A percentile compares a stretch with the other conserved stretches of the same genome.
Conservation (phyloP, 75 land plant genomes). For the Chamaecyparis obtusa region DNA sequence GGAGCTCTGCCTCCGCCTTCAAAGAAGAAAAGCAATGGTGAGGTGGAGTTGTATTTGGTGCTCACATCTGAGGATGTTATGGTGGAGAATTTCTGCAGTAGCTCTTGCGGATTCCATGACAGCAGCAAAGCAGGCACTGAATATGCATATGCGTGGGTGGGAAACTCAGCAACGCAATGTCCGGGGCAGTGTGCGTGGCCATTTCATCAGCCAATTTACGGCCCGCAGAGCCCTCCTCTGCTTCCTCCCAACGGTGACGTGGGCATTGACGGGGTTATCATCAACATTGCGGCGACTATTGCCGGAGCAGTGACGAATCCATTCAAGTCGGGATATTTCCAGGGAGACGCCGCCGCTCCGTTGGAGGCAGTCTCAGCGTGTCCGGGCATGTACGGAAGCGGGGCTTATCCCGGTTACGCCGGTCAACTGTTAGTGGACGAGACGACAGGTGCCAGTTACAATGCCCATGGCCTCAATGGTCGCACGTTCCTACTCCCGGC, state of each 20-base stretch:
- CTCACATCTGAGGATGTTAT: constrained; percentile 41
- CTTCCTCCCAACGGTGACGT: constrained; percentile 68
- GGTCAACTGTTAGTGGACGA: constrained; percentile 60
- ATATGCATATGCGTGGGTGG: constrained; percentile 51
- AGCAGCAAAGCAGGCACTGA: constrained; percentile 1
- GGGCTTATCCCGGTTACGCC: constrained; percentile 68
- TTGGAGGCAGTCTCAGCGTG: constrained; percentile 74
- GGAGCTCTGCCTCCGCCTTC: constrained; percentile 18
- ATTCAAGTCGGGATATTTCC: constrained; percentile 55
- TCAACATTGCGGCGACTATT: constrained; percentile 53
- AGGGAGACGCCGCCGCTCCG: constrained; percentile 54
- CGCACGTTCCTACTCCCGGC: constrained; percentile 69
- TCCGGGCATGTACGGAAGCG: constrained; percentile 57
- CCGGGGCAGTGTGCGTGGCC: constrained; percentile 85
- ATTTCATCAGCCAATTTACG: constrained; percentile 59
- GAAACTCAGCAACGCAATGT: constrained; percentile 63
- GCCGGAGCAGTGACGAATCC: constrained; percentile 79
- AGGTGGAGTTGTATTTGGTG: constrained; percentile 28
- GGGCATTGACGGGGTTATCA: constrained; percentile 70
- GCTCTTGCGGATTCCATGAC: constrained; percentile 41
- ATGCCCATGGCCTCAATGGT: constrained; percentile 53
- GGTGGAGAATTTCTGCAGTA: constrained; percentile 49
- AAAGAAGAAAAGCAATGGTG: not conserved
- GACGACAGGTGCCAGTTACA: constrained; percentile 63
- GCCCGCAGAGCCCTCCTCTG: constrained; percentile 62